phyloP scores from a whole-genome alignment of 176 grass and related monocot species.

The Cenchrus purpureus region DNA sequence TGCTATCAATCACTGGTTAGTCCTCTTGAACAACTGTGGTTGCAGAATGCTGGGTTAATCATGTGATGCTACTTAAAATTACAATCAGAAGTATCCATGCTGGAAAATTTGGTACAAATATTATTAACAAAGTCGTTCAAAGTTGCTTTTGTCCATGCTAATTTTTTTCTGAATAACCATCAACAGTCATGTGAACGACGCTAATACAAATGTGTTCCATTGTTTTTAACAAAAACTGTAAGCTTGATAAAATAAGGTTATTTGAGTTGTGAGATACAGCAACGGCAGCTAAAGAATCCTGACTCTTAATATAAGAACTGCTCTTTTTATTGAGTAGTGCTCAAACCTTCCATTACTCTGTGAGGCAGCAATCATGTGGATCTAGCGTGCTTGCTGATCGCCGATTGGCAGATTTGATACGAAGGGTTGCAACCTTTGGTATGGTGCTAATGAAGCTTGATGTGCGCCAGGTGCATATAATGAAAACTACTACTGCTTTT shows the following conservation, averaged over 20 bases:
- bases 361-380: constrained; percentile 94
- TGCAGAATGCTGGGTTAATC: neutral
- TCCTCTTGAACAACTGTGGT: neutral
- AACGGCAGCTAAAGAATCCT: neutral
- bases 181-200: neutral
- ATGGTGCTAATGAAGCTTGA: constrained; percentile 96
- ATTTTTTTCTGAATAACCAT: neutral
- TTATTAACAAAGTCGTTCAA: neutral
- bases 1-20: constrained; percentile 93
- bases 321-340: constrained; percentile 18
- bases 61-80: neutral
- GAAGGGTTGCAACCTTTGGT: constrained; percentile 86
- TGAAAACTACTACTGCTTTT: constrained; percentile 1
- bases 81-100: neutral
- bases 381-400: constrained; percentile 78
- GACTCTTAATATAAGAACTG: constrained; percentile 1
- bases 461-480: constrained; percentile 67
- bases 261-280: neutral
- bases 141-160: neutral
- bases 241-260: neutral
- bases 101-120: neutral
- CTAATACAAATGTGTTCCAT: neutral
- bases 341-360: constrained; percentile 26
- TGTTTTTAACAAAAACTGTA: neutral
- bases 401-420: constrained; percentile 88